A percentile compares a stretch with the other conserved stretches of the same genome.
Evolutionary conservation across 495 filamentous ascomycete genomes (phyloP).

Genomic region (Aspergillus homomorphus): DNA sequence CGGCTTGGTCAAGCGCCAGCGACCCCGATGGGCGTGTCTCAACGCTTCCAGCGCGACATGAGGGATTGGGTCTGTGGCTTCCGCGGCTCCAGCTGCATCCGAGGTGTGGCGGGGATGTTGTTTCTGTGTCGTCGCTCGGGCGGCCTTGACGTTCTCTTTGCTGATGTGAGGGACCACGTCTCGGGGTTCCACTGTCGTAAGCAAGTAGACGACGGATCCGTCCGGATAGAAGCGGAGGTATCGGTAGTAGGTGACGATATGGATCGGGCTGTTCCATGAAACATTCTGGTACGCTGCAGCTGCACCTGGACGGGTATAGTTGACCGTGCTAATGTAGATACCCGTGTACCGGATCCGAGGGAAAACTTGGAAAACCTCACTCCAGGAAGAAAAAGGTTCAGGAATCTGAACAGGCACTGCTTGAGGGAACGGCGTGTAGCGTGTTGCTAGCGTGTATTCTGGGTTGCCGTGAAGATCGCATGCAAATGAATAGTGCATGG

Average conservation of each 20-base stretch:
- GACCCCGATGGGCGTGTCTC: conserved; percentile 58
- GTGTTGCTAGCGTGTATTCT: conserved; percentile 37
- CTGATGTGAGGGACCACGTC: conserved; percentile 78
- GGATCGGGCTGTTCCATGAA: conserved; percentile 78
- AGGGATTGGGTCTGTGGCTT: conserved; percentile 34
- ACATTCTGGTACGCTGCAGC: conserved; percentile 51
- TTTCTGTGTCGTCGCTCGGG: conserved; percentile 26
- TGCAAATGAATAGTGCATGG: conserved; percentile 81
- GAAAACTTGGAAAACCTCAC: conserved; percentile 70
- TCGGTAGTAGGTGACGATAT: conserved; percentile 96
- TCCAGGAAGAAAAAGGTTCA: conserved; percentile 40
- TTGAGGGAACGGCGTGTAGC: conserved; percentile 43
- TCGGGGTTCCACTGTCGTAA: conserved; percentile 74
- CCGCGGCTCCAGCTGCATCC: conserved; percentile 36
- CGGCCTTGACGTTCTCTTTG: conserved; percentile 45
- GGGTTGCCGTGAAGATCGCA: conserved; percentile 61
- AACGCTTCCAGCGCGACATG: conserved; percentile 43
- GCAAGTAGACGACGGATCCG: conserved; percentile 72
- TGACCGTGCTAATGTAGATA: conserved; percentile 92
- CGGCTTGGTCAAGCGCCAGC: conserved; percentile 56
- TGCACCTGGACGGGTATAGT: conserved; percentile 83
- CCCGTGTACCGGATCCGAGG: conserved; percentile 92
- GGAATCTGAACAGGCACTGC: conserved; percentile 34
- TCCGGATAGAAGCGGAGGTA: conserved; percentile 94
- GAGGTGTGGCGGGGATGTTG: conserved; percentile 33